Evolutionary conservation across 2,329 filamentous ascomycete species (phyloP).

Genomic region (Phialophora expanda): DNA sequence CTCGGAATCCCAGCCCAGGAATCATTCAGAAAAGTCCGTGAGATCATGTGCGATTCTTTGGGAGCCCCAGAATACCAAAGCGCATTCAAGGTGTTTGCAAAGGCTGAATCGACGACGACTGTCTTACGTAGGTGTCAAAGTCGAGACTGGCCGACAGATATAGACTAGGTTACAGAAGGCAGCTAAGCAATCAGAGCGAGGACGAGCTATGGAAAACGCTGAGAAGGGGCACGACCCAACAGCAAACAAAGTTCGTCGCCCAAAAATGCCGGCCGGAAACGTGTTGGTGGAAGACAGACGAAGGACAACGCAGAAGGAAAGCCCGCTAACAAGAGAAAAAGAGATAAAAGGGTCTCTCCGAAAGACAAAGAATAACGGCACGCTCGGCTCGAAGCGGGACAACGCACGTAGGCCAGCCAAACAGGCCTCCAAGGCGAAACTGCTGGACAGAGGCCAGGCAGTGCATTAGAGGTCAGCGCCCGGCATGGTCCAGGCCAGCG

Average conservation of each 20-base stretch:
- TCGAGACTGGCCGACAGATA: background rate
- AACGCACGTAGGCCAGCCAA: background rate
- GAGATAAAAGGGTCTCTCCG: background rate
- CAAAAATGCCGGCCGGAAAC: background rate
- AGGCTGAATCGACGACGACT: background rate
- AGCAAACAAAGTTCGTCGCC: background rate
- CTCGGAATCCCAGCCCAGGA: background rate
- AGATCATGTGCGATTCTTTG: background rate
- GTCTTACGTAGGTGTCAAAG: background rate
- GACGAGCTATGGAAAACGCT: no score
- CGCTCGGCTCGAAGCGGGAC: background rate
- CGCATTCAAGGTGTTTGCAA: background rate
- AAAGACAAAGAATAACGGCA: background rate
- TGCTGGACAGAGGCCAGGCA: background rate
- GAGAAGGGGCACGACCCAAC: no score
- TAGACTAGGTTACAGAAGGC: background rate
- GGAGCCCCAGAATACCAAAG: background rate
- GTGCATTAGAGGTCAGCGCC: background rate
- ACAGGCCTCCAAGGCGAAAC: conserved; percentile 10
- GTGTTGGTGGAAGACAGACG: background rate
- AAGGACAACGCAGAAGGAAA: background rate
- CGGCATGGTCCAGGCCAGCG: conserved; percentile 49
- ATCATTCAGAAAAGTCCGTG: background rate
- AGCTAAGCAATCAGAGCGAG: no score
- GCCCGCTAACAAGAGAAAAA: background rate